These are phyloP conservation scores for Cryptosporidium meleagridis DNA, from an alignment of 169 alveolate genomes.

Conservation along the genomic window DNA sequence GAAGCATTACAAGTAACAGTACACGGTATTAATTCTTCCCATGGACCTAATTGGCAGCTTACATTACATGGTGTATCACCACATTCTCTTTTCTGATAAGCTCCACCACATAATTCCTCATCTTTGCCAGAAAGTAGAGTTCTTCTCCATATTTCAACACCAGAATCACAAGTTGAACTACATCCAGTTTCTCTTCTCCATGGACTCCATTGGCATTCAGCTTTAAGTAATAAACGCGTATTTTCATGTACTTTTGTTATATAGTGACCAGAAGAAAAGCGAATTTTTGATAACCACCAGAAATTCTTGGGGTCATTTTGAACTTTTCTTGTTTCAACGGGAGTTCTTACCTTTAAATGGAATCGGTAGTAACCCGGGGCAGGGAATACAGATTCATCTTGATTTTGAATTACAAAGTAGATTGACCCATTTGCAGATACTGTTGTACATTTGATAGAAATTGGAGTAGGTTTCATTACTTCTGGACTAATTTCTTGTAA, in stretches of 20 bases:
- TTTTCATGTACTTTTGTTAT: conserved; percentile 68
- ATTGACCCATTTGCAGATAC: conserved; percentile 62
- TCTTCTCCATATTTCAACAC: conserved; percentile 74
- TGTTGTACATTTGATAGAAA: conserved; percentile 42
- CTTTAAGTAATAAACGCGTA: conserved; percentile 38
- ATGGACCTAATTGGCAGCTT: conserved; percentile 71
- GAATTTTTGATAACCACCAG: conserved; percentile 71
- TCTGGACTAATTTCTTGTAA: conserved; percentile 4
- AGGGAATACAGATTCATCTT: conserved; percentile 14
- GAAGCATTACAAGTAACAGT: conserved; percentile 59
- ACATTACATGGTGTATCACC: conserved; percentile 53
- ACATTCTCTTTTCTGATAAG: conserved; percentile 70
- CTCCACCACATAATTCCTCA: conserved; percentile 73
- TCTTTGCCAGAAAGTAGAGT: conserved; percentile 57
- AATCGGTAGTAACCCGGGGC: conserved; percentile 51
- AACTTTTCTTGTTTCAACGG: conserved; percentile 55
- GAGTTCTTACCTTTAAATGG: conserved; percentile 57
- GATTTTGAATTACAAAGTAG: conserved; percentile 57
- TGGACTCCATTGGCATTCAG: conserved; percentile 73
- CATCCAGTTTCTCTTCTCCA: conserved; percentile 76
- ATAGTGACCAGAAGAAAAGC: conserved; percentile 66
- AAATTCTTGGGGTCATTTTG: conserved; percentile 71
- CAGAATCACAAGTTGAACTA: conserved; percentile 65
- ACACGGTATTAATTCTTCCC: conserved; percentile 61
- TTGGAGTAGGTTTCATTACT: background rate